Evolutionary conservation across 2,329 filamentous ascomycete species (phyloP).

Genomic region (Xylaria sp.): DNA sequence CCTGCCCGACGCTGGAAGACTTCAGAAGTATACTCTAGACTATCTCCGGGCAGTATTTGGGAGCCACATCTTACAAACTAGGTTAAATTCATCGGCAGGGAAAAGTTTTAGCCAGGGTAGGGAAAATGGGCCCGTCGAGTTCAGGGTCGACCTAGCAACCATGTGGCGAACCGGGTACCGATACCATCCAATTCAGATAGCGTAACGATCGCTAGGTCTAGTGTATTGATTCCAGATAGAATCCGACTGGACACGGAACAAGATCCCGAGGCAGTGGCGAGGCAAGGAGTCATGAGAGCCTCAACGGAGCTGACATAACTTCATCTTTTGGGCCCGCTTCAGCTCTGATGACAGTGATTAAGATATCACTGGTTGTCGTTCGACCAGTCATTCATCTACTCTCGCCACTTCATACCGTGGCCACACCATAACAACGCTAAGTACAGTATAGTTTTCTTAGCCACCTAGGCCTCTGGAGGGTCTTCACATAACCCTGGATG

Average conservation of each 20-base stretch:
- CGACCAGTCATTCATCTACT: not conserved
- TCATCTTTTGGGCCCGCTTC: not conserved
- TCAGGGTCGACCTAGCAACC: slow-evolving; percentile 17
- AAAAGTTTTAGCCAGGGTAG: slow-evolving; percentile 12
- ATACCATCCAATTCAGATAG: not conserved
- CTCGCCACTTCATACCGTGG: not conserved
- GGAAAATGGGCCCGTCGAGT: slow-evolving; percentile 1
- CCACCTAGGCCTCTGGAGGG: too few species aligned
- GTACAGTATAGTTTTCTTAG: not conserved
- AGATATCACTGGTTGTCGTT: too few species aligned
- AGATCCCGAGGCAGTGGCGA: not conserved
- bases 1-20: slow-evolving; percentile 6
- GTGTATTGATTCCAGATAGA: slow-evolving; percentile 1
- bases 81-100: not conserved
- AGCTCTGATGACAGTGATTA: not conserved
- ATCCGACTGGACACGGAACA: slow-evolving; percentile 1
- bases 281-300: not conserved
- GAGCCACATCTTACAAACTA: too few species aligned
- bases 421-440: not conserved
- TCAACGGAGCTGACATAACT: not conserved
- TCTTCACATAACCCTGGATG: too few species aligned
- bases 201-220: not conserved
- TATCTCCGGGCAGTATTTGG: too few species aligned
- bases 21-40: not conserved
- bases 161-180: slow-evolving; percentile 20